Evolutionary conservation across 257 asterid genomes (phyloP).

Genomic region (Nicotiana sylvestris): DNA sequence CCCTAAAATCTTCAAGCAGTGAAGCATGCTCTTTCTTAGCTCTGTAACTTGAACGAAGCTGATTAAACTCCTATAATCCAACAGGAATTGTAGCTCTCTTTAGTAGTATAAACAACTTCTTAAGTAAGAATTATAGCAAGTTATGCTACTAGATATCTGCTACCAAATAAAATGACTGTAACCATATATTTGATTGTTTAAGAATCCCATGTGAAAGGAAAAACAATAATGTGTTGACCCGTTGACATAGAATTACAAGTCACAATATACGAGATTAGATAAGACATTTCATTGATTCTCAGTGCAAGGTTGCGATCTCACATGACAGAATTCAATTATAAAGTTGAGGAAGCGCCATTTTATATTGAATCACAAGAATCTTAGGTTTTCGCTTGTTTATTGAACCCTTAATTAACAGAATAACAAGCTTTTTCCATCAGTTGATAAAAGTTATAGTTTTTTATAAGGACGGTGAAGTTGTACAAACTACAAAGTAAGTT

Average conservation of each 20-base stretch:
- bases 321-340: neutral
- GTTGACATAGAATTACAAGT: neutral
- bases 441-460: neutral
- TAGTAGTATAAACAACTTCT: neutral
- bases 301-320: neutral
- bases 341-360: neutral
- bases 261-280: neutral
- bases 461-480: neutral
- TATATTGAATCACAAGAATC: neutral
- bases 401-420: neutral
- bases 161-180: neutral
- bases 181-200: neutral
- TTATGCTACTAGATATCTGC: neutral
- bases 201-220: neutral
- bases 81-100: neutral
- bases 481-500: neutral
- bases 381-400: neutral
- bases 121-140: neutral
- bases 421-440: neutral
- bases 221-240: neutral
- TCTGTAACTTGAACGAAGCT: conserved; percentile 81
- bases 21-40: conserved; percentile 97
- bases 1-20: conserved; percentile 92
- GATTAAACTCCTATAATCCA: conserved; percentile 65
- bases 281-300: neutral